These are phyloP conservation scores for Neurospora sp. DNA, from an alignment of 495 filamentous ascomycete species.

Conservation along the genomic window DNA sequence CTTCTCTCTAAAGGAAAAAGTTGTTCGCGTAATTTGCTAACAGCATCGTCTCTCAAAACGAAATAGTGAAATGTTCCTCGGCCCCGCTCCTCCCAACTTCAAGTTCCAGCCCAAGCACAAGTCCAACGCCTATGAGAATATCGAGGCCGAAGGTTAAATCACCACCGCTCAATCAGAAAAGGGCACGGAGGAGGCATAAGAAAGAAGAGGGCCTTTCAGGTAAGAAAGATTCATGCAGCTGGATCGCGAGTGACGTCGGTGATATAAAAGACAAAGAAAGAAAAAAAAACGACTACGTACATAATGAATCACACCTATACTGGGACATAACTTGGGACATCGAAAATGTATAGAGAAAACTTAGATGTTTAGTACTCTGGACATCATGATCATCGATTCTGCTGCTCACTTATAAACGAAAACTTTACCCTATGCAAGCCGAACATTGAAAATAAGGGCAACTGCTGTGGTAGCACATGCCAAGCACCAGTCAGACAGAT, in stretches of 20 bases:
- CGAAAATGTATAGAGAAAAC: background rate
- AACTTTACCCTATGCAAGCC: background rate
- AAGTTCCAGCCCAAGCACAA: slow-evolving; percentile 98
- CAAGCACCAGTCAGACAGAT: background rate
- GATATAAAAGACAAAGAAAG: background rate
- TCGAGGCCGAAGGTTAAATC: slow-evolving; percentile 47
- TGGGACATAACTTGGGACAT: no score
- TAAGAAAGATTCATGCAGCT: background rate
- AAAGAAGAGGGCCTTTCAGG: background rate
- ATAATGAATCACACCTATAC: background rate
- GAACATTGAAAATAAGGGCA: background rate
- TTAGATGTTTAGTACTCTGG: background rate
- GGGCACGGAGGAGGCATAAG: background rate
- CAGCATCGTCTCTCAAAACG: slow-evolving; percentile 3
- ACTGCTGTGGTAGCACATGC: background rate
- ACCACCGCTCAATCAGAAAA: background rate
- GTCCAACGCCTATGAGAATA: slow-evolving; percentile 62
- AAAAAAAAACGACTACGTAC: background rate
- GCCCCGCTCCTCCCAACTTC: slow-evolving; percentile 80
- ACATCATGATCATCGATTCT: background rate
- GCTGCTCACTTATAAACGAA: background rate
- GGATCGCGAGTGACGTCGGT: background rate
- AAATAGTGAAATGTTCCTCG: slow-evolving; percentile 89
- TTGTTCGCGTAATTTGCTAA: background rate
- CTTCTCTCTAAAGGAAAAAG: background rate